Conservation (phyloP, 495 filamentous ascomycete species). For the Penicillium macrosclerotiorum region DNA sequence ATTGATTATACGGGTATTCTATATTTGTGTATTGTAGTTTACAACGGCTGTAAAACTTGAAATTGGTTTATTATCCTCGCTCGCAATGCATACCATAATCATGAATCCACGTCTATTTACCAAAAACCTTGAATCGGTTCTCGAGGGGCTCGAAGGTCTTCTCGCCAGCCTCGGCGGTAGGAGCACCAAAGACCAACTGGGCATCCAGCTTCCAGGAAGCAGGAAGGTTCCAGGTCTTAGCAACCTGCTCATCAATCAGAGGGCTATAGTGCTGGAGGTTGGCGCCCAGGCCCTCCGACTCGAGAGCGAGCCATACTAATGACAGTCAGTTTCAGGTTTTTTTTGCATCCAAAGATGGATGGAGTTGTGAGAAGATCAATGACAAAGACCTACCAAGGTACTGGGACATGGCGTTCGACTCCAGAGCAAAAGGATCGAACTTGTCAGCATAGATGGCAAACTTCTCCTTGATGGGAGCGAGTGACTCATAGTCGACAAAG, state of each 20-base stretch:
- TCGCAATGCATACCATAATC: too few species aligned
- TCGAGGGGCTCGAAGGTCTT: conserved; percentile 40
- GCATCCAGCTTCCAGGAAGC: conserved; percentile 46
- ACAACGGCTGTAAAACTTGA: too few species aligned
- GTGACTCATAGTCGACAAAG: conserved; percentile 45
- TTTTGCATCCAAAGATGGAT: neutral
- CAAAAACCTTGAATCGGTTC: conserved; percentile 44
- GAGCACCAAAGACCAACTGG: conserved; percentile 51
- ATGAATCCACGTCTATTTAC: conserved; percentile 31
- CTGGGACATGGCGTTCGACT: conserved; percentile 53
- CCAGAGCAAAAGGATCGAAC: conserved; percentile 47
- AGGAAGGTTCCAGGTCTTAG: conserved; percentile 43
- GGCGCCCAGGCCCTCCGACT: conserved; percentile 48
- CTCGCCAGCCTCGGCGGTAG: conserved; percentile 31
- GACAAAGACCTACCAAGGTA: conserved; percentile 34
- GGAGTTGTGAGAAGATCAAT: neutral
- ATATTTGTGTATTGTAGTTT: too few species aligned
- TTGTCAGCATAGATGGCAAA: conserved; percentile 47
- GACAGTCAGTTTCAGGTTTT: conserved; percentile 6
- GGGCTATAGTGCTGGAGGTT: conserved; percentile 58
- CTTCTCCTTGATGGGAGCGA: conserved; percentile 41
- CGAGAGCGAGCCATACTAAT: conserved; percentile 50
- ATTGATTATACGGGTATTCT: too few species aligned
- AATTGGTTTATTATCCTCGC: too few species aligned
- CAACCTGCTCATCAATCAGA: conserved; percentile 43